A percentile compares a stretch with the other conserved stretches of the same genome.
These are phyloP conservation scores for Phycomyces nitens DNA, from an alignment of 192 early-diverging fungal genomes.

Conservation along the genomic window DNA sequence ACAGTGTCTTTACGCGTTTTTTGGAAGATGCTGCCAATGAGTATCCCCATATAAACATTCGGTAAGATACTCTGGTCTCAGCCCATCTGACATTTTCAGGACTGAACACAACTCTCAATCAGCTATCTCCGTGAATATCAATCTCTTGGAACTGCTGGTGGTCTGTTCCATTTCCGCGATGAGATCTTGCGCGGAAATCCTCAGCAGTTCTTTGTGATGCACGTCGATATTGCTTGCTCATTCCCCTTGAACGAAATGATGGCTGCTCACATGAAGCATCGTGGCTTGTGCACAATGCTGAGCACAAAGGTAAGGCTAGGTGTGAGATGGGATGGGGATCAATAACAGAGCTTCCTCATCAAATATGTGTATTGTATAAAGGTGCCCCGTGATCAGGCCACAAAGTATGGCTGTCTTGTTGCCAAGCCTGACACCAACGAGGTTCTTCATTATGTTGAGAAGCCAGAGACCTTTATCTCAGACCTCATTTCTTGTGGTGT, in stretches of 20 bases:
- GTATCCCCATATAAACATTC: slow-evolving; percentile 82
- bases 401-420: slow-evolving; percentile 91
- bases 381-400: slow-evolving; percentile 66
- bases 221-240: slow-evolving; percentile 93
- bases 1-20: slow-evolving; percentile 87
- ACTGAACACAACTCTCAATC: not conserved
- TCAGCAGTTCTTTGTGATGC: slow-evolving; percentile 92
- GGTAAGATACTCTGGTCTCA: slow-evolving; percentile 44
- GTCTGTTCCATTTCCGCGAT: slow-evolving; percentile 98
- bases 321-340: not conserved
- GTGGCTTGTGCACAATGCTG: slow-evolving; percentile 85
- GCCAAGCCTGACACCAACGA: slow-evolving; percentile 84
- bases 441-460: slow-evolving; percentile 97
- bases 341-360: too few species aligned
- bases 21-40: slow-evolving; percentile 82
- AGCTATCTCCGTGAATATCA: slow-evolving; percentile 98
- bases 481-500: slow-evolving; percentile 94
- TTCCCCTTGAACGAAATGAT: slow-evolving; percentile 91
- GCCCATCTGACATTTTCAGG: not conserved
- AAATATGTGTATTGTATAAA: slow-evolving; percentile 12
- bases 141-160: slow-evolving; percentile 93
- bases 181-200: slow-evolving; percentile 90
- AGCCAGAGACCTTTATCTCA: slow-evolving; percentile 93
- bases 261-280: slow-evolving; percentile 76
- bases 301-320: slow-evolving; percentile 66